A percentile compares a stretch with the other conserved stretches of the same genome.
Conservation (phyloP, 306 rosid genomes). For the Dicorynia guianensis region DNA sequence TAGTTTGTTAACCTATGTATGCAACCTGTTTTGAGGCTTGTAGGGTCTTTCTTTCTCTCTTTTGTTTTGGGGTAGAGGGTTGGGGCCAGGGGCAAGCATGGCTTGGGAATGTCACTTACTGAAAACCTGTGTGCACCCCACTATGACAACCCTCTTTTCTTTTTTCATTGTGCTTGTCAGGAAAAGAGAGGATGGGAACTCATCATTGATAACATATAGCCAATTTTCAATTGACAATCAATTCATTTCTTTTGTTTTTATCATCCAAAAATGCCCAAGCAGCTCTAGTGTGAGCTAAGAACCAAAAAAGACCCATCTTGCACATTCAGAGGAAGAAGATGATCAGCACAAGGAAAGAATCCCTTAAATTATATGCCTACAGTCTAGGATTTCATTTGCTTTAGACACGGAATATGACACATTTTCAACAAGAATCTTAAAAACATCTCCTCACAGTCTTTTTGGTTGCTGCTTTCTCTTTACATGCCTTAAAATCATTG, state of each 20-base stretch:
- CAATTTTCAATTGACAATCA: conserved; percentile 32
- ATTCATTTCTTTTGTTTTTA: conserved; percentile 29
- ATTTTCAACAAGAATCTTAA: conserved; percentile 43
- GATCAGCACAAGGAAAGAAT: conserved; percentile 33
- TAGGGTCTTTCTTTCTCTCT: neutral
- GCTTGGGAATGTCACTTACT: conserved; percentile 45
- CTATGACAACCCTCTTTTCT: conserved; percentile 45
- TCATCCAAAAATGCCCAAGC: conserved; percentile 38
- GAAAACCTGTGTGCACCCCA: conserved; percentile 68
- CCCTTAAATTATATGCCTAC: conserved; percentile 27
- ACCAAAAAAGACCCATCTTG: conserved; percentile 19
- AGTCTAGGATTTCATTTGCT: conserved; percentile 36
- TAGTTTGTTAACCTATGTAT: neutral
- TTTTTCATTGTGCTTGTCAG: conserved; percentile 24
- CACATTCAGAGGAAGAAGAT: conserved; percentile 14
- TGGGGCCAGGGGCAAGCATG: conserved; percentile 28
- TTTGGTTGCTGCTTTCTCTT: neutral
- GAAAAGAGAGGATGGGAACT: neutral
- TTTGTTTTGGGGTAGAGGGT: conserved; percentile 36
- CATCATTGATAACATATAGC: neutral
- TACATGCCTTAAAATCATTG: conserved; percentile 39
- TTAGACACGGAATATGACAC: conserved; percentile 40
- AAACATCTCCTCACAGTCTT: conserved; percentile 9
- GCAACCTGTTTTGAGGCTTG: neutral
- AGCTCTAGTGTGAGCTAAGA: conserved; percentile 13